These are phyloP conservation scores for Sextonia rubra DNA, from an alignment of 164 flowering plant species.

Conservation along the genomic window DNA sequence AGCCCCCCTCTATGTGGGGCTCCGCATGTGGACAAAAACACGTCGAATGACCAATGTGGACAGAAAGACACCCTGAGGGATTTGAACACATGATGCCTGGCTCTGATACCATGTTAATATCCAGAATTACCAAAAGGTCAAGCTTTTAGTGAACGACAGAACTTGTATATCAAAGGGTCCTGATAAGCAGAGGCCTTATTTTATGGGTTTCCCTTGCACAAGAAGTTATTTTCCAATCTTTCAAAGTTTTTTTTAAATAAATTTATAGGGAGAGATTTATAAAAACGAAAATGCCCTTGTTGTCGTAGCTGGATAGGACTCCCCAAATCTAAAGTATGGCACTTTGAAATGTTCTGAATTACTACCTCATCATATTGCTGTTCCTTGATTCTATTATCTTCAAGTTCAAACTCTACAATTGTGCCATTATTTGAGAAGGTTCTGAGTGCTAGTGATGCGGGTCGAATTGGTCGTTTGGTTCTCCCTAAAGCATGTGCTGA, in stretches of 20 bases:
- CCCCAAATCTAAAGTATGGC: background rate
- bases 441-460: constrained; percentile 99
- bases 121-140: too few relatives aligned
- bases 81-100: too few relatives aligned
- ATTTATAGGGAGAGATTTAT: background rate
- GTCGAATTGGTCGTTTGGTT: constrained; percentile 96
- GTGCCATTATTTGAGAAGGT: constrained; percentile 95
- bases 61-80: too few relatives aligned
- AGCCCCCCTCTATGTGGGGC: too few relatives aligned
- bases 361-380: background rate
- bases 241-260: background rate
- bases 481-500: constrained; percentile 99
- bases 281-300: background rate
- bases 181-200: background rate
- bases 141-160: too few relatives aligned
- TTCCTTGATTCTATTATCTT: constrained; percentile 36
- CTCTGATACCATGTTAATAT: too few relatives aligned
- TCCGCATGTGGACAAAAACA: too few relatives aligned
- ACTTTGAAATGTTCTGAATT: background rate
- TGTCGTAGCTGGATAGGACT: background rate
- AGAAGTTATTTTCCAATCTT: background rate
- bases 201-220: background rate
- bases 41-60: too few relatives aligned
- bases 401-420: constrained; percentile 79
- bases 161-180: too few relatives aligned